Evolutionary conservation across 2,329 filamentous ascomycete species (phyloP).

Genomic region (Dothideomycetidae sp.): DNA sequence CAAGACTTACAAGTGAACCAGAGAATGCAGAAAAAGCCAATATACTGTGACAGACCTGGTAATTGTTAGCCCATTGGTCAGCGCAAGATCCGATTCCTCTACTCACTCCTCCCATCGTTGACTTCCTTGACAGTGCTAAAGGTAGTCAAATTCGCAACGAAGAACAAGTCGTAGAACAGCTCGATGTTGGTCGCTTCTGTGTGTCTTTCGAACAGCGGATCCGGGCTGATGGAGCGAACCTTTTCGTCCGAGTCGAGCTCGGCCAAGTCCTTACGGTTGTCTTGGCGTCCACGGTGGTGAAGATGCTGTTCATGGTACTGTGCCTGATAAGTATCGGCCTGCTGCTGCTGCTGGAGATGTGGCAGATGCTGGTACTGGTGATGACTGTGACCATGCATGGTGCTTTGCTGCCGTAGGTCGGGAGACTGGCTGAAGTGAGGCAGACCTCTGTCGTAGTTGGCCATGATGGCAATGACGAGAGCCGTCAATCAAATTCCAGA

Average conservation of each 20-base stretch:
- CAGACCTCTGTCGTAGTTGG: no score
- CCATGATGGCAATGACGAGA: no score
- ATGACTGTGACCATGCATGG: no score
- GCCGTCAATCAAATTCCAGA: no score
- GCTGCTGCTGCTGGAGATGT: no score
- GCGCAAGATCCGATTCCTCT: neutral
- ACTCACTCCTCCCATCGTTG: conserved; percentile 29
- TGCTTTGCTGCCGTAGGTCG: no score
- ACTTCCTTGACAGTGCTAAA: conserved; percentile 45
- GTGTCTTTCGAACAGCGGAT: conserved; percentile 27
- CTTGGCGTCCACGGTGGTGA: neutral
- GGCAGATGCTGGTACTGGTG: no score
- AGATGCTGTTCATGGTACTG: no score
- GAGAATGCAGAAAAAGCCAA: conserved; percentile 43
- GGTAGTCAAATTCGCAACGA: conserved; percentile 50
- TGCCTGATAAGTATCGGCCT: no score
- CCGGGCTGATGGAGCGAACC: neutral
- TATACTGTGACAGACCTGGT: conserved; percentile 26
- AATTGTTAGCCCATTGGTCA: neutral
- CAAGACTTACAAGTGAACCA: conserved; percentile 57
- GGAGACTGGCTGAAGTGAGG: no score
- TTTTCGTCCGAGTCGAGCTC: neutral
- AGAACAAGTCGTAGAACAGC: conserved; percentile 47
- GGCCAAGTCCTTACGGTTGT: neutral
- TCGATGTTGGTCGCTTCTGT: conserved; percentile 42